phyloP scores from a whole-genome alignment of 106 monocot genomes.

The Dioscorea alata region DNA sequence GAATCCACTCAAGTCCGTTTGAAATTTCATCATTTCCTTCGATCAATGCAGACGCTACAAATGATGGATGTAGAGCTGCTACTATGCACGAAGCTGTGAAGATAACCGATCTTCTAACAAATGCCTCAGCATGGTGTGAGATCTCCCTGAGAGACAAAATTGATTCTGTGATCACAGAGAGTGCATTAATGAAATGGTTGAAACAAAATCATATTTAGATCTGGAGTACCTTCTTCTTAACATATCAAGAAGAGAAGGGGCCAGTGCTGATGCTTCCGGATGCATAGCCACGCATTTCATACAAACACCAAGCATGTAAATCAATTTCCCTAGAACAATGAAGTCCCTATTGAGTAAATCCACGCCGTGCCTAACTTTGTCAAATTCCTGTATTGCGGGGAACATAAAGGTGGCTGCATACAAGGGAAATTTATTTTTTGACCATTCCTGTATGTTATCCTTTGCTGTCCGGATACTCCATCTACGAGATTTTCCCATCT shows the following conservation, averaged over 20 bases:
- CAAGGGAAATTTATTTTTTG: conserved; percentile 85
- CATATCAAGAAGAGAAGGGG: conserved; percentile 83
- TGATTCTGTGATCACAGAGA: not conserved
- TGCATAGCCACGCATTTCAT: conserved; percentile 87
- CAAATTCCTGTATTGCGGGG: conserved; percentile 90
- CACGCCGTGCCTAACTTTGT: conserved; percentile 74
- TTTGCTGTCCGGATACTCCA: conserved; percentile 55
- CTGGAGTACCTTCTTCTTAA: conserved; percentile 63
- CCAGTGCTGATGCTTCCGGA: conserved; percentile 85
- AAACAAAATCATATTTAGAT: not conserved
- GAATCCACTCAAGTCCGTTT: conserved; percentile 83
- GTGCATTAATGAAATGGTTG: no score
- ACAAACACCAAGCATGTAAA: conserved; percentile 96
- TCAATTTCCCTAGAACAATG: conserved; percentile 88
- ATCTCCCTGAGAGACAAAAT: conserved; percentile 46
- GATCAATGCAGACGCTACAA: conserved; percentile 81
- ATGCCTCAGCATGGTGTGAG: conserved; percentile 85
- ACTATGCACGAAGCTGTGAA: conserved; percentile 83
- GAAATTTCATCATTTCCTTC: conserved; percentile 79
- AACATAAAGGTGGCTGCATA: conserved; percentile 99
- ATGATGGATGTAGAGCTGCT: conserved; percentile 73
- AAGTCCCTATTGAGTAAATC: conserved; percentile 91
- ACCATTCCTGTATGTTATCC: conserved; percentile 29
- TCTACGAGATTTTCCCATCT: conserved; percentile 76
- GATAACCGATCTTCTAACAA: conserved; percentile 89